Base-by-base conservation (phyloP, 768 basidiomycete genomes). In the Xerocomus spinulosus region DNA sequence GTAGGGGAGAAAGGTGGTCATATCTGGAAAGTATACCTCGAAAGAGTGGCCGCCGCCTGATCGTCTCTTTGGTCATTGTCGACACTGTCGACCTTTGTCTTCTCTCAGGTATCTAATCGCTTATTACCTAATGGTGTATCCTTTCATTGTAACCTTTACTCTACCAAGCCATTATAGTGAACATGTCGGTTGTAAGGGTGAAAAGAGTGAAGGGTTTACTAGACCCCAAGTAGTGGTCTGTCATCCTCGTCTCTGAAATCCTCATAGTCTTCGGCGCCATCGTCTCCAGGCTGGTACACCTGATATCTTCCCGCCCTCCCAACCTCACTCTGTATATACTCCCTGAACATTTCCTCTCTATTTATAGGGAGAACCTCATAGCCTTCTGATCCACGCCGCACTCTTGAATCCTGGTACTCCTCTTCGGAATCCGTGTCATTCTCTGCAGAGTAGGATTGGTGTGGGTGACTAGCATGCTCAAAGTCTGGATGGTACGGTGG, bases 401-500 rank as follows among this genome's bases (percentile, higher is more conserved):
- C 72, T 26, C 52, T 61, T 14, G 70, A 64, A n/a, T 67, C 61
- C 25, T 56, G 61, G 18, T 60, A 55, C 18, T 67, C 64, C 35
- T 70, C 68, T n/a, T 64, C 65, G 10, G 56, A 42, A 20, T 66
- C 68, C 33, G 63, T 46, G 34, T 57, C 61, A 9, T 46, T 50
- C 4, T 59, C 61, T 23, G 47, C 15, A 36, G 56, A 46, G 24
- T 58, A 43, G 12, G 58, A 42, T 48, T 37, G 63, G 42, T 32
- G 48, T 34, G 65, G 54, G 23, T 59, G 44, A 17, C 45, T 34
- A 14, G 70, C 67, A 50, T 68, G 61, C 40, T 71, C 62, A 55
- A 84, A 86, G 60, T 88, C 82, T 3, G 86, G 83, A 66, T 89
- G 88, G 57, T 87, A 89, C 2, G 87, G 87, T 18, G 87, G 87